These are phyloP conservation scores for Penicillium sp. DNA, from an alignment of 2,329 filamentous ascomycete genomes.

Conservation along the genomic window DNA sequence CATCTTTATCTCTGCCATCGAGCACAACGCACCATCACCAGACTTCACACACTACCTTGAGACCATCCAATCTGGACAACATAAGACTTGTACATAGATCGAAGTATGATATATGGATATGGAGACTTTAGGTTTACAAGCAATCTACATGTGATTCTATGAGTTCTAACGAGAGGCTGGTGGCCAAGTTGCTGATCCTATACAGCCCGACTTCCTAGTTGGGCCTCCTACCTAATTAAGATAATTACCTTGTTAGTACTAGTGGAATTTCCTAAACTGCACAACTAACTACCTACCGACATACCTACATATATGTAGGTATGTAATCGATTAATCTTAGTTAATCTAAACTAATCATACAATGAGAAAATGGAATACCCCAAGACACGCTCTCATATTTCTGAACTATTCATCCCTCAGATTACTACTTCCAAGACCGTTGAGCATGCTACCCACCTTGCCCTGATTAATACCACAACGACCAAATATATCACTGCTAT, in stretches of 20 bases:
- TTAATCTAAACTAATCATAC: background rate
- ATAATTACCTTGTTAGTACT: background rate
- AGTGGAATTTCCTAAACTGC: background rate
- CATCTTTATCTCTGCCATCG: no score
- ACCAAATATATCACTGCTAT: background rate
- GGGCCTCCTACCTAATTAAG: background rate
- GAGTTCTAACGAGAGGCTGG: no score
- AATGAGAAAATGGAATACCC: background rate
- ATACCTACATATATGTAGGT: no score
- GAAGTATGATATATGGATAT: no score
- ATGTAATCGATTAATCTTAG: background rate
- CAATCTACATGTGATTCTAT: no score
- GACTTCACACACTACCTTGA: no score
- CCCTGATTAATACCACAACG: background rate
- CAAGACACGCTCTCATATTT: background rate
- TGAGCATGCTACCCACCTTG: background rate
- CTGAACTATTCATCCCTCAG: background rate
- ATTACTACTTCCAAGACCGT: background rate
- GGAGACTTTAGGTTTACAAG: no score
- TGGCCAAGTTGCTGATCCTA: no score
- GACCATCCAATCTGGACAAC: no score
- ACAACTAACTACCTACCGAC: no score
- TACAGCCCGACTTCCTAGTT: background rate
- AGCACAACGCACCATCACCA: no score
- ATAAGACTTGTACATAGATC: no score